Conservation (phyloP, 2,329 filamentous ascomycete genomes). For the Fusarium sp. region DNA sequence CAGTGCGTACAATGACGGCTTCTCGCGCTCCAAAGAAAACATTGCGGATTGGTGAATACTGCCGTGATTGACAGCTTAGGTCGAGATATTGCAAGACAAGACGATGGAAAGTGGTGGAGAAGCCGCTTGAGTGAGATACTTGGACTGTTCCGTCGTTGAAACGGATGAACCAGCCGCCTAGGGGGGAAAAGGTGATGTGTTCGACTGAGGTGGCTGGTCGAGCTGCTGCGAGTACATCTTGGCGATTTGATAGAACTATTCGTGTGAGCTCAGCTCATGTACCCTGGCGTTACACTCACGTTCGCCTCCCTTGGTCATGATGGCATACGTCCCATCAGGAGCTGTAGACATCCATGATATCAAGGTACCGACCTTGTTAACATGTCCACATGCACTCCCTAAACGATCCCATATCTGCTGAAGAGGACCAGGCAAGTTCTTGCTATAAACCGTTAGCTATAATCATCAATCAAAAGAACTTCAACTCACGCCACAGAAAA, state of each 20-base stretch:
- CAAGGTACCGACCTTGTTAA: constrained; percentile 10
- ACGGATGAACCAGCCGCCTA: constrained; percentile 19
- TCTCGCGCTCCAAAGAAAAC: constrained; percentile 19
- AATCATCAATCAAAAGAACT: not conserved
- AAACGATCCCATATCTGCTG: constrained; percentile 24
- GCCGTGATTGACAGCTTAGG: not conserved
- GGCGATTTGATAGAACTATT: constrained; percentile 18
- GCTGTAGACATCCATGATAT: constrained; percentile 28
- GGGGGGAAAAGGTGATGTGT: constrained; percentile 16
- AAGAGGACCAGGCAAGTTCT: constrained; percentile 16
- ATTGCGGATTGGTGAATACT: not conserved
- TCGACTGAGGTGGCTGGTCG: constrained; percentile 5
- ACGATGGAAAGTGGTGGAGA: constrained; percentile 13
- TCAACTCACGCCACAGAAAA: constrained; percentile 15
- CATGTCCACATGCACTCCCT: not conserved
- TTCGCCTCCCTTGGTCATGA: constrained; percentile 28
- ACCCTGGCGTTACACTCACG: constrained; percentile 4
- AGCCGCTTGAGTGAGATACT: constrained; percentile 12
- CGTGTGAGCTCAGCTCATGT: not conserved
- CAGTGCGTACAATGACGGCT: constrained; percentile 6
- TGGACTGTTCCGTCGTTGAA: constrained; percentile 27
- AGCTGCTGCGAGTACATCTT: constrained; percentile 14
- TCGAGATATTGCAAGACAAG: constrained; percentile 7
- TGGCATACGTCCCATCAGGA: constrained; percentile 16
- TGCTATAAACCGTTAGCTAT: constrained; percentile 4